These are phyloP conservation scores for Rhizopus arrhizus DNA, from an alignment of 371 early-diverging fungal species.

Conservation along the genomic window DNA sequence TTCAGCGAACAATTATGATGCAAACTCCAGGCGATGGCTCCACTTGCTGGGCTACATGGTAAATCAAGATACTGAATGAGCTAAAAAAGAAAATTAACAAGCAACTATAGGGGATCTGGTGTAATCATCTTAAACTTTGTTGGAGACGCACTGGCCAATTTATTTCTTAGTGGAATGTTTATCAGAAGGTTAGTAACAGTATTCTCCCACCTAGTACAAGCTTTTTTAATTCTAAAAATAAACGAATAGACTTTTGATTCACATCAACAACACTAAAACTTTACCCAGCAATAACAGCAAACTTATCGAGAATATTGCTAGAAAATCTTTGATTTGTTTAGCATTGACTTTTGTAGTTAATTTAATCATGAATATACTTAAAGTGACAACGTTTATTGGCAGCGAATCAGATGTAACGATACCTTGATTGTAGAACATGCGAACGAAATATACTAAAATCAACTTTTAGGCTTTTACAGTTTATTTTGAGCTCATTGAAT, in stretches of 20 bases:
- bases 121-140: constrained; percentile 51
- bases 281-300: constrained; percentile 38
- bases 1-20: constrained; percentile 21
- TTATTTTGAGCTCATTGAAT: constrained; percentile 49
- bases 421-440: not conserved
- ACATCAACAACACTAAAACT: constrained; percentile 31
- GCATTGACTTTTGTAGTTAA: constrained; percentile 48
- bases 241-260: constrained; percentile 35
- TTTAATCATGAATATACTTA: constrained; percentile 52
- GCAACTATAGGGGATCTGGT: constrained; percentile 37
- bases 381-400: constrained; percentile 43
- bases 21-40: constrained; percentile 26
- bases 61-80: constrained; percentile 6
- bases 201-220: not conserved
- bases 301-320: constrained; percentile 40
- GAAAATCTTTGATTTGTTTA: constrained; percentile 46
- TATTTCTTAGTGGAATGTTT: constrained; percentile 56
- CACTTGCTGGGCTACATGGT: constrained; percentile 54
- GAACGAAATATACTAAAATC: not conserved
- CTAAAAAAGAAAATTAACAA: constrained; percentile 3
- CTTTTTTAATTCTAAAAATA: not conserved
- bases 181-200: constrained; percentile 33
- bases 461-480: constrained; percentile 46
- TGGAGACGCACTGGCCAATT: constrained; percentile 46
- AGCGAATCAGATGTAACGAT: constrained; percentile 42